Conservation (phyloP, 2,329 filamentous ascomycete species). For the Grosmannia clavigera region DNA sequence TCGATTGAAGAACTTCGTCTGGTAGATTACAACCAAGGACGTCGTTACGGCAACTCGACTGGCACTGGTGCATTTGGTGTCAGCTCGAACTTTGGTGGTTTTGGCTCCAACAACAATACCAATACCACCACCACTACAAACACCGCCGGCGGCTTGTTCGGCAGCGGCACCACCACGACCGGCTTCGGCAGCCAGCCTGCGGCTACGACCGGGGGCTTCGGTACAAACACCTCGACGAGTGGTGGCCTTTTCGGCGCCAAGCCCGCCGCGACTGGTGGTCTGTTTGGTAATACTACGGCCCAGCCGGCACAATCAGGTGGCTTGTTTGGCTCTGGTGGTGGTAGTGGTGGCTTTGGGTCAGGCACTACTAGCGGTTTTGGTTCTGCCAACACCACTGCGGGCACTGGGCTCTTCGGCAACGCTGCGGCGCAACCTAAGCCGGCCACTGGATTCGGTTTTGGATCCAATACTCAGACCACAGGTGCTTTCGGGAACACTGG, state of each 20-base stretch:
- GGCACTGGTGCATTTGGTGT: conserved; percentile 78
- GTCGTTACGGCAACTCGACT: conserved; percentile 69
- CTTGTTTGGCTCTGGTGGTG: conserved; percentile 26
- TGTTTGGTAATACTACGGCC: conserved; percentile 19
- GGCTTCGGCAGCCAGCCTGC: conserved; percentile 18
- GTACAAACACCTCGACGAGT: conserved; percentile 13
- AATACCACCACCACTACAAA: conserved; percentile 24
- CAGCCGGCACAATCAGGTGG: conserved; percentile 17
- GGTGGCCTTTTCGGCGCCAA: conserved; percentile 25
- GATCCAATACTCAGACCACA: neutral
- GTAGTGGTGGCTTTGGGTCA: conserved; percentile 23
- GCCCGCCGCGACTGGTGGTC: conserved; percentile 19
- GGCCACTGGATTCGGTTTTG: conserved; percentile 7
- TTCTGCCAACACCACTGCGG: conserved; percentile 14
- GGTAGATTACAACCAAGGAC: conserved; percentile 79
- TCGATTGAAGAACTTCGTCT: conserved; percentile 76
- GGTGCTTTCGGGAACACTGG: conserved; percentile 29
- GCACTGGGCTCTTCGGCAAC: conserved; percentile 32
- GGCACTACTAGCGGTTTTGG: conserved; percentile 17
- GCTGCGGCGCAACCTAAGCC: conserved; percentile 15
- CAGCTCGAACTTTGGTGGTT: conserved; percentile 37
- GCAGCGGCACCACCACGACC: conserved; percentile 21
- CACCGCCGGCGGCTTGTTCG: conserved; percentile 26
- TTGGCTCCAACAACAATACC: conserved; percentile 24
- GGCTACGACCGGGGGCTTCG: conserved; percentile 25